Evolutionary conservation across 164 flowering plant genomes (phyloP), one percentile per base, ranked within the genome.

Genomic region (Kingdonia uniflora): DNA sequence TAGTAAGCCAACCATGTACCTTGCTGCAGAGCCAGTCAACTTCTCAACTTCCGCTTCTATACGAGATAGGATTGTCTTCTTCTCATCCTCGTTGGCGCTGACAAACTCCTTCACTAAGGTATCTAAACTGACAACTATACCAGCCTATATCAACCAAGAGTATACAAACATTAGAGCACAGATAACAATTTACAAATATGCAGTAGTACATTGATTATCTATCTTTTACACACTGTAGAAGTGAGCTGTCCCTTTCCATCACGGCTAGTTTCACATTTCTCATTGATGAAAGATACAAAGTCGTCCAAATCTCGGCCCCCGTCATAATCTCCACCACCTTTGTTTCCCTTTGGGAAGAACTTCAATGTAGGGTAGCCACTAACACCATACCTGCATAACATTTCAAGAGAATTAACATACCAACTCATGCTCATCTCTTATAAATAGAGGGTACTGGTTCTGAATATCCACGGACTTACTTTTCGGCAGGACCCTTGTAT

Each of bases 311-410:
- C 97, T 52, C 95, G 74, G n/a, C 87, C 99, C 65, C 86, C 99
- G 6, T 83, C 92, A 72, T 82, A 94, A 7, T 84, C 99, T 65
- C 86, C 96, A 65, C 97, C 99, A 59, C 74, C 96, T 73, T 94
- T 89, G 70, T 94, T 89, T 71, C 68, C 62, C 72, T 75, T 89
- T 5, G 99, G 97, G 67, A 89, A 94, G 71, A 89, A 89, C 60
- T 94, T 94, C 75, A 94, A 63, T 43, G 99, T 86, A 44, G 99
- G 99, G 58, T 19, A 94, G 11, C 99, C 97, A 69, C 90, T 84
- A 37, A 94, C 75, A 47, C 84, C 97, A 65, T 86, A 92, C 75
- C 99, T 92, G 80, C 64, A 71, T 14, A 42, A 15, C 6, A 29
- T 3, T 29, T 29, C 35, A 29, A 29, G 35, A 8, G 6, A 29